Evolutionary conservation across 2,329 filamentous ascomycete genomes (phyloP), one percentile per base, ranked within the genome.

Genomic region (Neofusicoccum sp.): DNA sequence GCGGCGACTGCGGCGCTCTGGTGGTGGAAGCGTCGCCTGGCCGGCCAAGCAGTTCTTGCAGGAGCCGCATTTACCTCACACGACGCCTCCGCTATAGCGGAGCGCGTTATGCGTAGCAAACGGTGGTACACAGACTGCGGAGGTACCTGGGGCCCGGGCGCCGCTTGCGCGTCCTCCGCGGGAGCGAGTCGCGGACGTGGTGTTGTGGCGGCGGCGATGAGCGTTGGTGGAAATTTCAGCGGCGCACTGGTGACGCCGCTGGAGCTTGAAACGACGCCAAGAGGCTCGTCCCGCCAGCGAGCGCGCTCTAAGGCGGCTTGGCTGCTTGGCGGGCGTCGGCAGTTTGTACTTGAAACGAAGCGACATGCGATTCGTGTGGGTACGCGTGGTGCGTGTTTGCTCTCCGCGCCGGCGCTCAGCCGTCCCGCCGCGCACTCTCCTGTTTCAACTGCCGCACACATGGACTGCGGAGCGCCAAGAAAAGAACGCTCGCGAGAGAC

Each of bases 141-240:
- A 58, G 54, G 9, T 6, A 12, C 37, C 44, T 36, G 39, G 29
- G 39, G 41, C 45, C 54, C 41, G 54, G 29, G 54, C 54, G 41
- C 11, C 54, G n/a, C 45, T 58, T 58, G 54, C 54, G 54, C 54
- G 54, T 58, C 54, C 54, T 37, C 54, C 2, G 39, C 22, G 41
- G 41, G 41, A n/a, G 39, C 54, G 31, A 31, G 36, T 31, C 37
- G 36, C 14, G 33, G 22, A 3, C 34, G 48, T 34, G 49, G 49
- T 39, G 49, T 31, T 54, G 49, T 39, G 54, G 54, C 34, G 29
- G 31, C 31, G 54, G 16, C 28, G 54, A 41, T 39, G 29, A 44
- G 39, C 52, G 52, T 45, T 58, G 54, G 54, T 58, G 54, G 54
- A 47, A 58, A 58, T 58, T 58, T 58, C 41, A 16, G 28, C 28